phyloP scores from a whole-genome alignment of 192 early-diverging fungal genomes.

The Umbelopsis sp. region DNA sequence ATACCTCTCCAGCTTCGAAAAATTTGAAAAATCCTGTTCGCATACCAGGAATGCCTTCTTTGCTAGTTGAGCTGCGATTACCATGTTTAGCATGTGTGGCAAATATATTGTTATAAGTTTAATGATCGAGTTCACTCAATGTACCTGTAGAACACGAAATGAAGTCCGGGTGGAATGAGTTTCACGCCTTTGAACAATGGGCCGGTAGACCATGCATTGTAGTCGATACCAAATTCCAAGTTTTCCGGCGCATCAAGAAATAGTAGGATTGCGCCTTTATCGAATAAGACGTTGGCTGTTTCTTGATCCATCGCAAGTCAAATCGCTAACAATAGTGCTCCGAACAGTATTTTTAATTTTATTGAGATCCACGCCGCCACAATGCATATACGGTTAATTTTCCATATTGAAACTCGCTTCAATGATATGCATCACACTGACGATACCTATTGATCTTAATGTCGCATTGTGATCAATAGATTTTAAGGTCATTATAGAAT shows the following conservation, averaged over 20 bases:
- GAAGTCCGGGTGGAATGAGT: conserved; percentile 91
- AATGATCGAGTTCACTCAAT: conserved; percentile 21
- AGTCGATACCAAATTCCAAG: conserved; percentile 90
- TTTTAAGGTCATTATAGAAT: too few species aligned
- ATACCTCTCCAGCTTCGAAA: conserved; percentile 67
- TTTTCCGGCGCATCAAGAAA: conserved; percentile 78
- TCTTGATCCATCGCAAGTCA: conserved; percentile 74
- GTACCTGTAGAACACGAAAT: conserved; percentile 89
- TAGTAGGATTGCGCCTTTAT: conserved; percentile 77
- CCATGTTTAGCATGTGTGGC: background rate
- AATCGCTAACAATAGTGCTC: too few species aligned
- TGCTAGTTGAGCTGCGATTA: conserved; percentile 38
- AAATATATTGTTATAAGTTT: background rate
- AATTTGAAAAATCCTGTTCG: conserved; percentile 78
- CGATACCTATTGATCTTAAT: too few species aligned
- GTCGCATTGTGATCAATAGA: too few species aligned
- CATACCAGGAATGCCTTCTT: conserved; percentile 51
- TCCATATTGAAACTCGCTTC: too few species aligned
- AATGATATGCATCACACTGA: too few species aligned
- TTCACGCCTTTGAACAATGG: conserved; percentile 91
- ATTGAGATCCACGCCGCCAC: too few species aligned
- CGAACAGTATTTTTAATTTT: too few species aligned
- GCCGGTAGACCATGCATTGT: conserved; percentile 87
- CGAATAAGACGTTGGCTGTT: conserved; percentile 76
- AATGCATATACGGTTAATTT: too few species aligned